Evolutionary conservation across 164 flowering plant species (phyloP), one percentile per base, ranked within the genome.

Genomic region (Nymphaea thermarum): DNA sequence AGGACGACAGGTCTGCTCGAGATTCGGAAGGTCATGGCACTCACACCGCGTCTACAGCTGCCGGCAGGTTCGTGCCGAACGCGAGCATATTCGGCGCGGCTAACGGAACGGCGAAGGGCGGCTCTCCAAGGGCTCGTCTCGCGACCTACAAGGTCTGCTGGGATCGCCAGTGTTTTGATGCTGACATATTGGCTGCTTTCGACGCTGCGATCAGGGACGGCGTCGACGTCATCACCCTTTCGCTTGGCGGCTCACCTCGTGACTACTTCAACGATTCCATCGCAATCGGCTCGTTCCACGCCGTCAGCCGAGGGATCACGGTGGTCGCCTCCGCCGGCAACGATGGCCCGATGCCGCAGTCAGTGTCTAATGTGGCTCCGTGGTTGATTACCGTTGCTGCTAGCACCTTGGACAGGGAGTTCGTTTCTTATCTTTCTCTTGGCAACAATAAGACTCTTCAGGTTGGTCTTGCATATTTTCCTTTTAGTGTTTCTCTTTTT

Each of bases 11-110:
- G 44, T 17, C 83, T 4, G 71, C 93, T 3, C 80, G 90, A 0
- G 93, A 87, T 77, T 45, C 6, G 1, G 87, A 81, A 2, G 93
- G 93, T 8, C 93, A 87, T 43, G 93, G 93, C 0, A 62, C 86
- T 11, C 93, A 87, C 80, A 87, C 93, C 0, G 70, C 83, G 3
- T 87, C 93, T 0, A 87, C 93, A 0, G 88, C 88, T 3, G 93
- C 83, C 0, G 93, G 93, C 1, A 73, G 66, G 68, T 76, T 80
- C 17, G 90, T 84, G 10, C 53, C 5, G 11, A 7, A 47, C 55
- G 4, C 55, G 11, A 78, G 63, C 59, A 77, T 85, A 2, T 80
- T 82, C 3, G 89, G 90, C 8, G 63, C 64, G 0, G 86, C 79
- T 17, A 67, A 74, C 3, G 95, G 92, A 3, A 84, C 88, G 0